Base-by-base conservation (phyloP, 495 filamentous ascomycete species). In the Neurospora sp. region DNA sequence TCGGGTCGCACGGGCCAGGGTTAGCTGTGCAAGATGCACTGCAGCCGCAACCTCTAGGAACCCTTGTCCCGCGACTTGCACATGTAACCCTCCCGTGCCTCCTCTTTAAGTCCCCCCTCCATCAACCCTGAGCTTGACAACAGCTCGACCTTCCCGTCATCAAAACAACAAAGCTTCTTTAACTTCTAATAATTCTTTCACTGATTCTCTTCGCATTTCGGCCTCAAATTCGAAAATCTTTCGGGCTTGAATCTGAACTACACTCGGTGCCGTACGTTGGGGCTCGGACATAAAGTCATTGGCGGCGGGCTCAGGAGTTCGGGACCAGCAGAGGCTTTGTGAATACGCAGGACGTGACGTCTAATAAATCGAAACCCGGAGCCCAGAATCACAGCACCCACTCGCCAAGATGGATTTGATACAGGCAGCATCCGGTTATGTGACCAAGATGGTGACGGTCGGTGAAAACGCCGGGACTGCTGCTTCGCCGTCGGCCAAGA, bases 361-460 rank as follows among this genome's bases (percentile, higher is more conserved):
- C 53, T 61, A 18, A 18, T 65, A 37, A 18, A 4, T 35, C 53
- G 14, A 35, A 14, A 16, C 3, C 1, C 14, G 14, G 65, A 71
- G 16, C 70, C 8, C 22, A 22, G 20, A 65, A 65, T 65, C 53
- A 65, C 53, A 65, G 22, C 53, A 65, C 7, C 18, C 9, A 40
- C 6, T 9, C 74, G 69, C 53, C 78, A 81, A 73, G 44, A 99
- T 99, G 96, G 96, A 99, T 81, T 89, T 98, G 78, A 92, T 96
- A 72, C 90, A 93, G 77, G 92, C 94, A 71, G 91, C 97, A 80
- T 92, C 94, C 75, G 92, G 94, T 83, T 99, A 98, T 87, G 91
- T 99, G 86, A 91, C 93, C 80, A 97, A 95, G 89, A 98, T 99
- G 91, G 90, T 98, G 81, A 91, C 93, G 61, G 89, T 90, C 75